Base-by-base conservation (phyloP, 139 green algal species). In the Pleodorina starrii region DNA sequence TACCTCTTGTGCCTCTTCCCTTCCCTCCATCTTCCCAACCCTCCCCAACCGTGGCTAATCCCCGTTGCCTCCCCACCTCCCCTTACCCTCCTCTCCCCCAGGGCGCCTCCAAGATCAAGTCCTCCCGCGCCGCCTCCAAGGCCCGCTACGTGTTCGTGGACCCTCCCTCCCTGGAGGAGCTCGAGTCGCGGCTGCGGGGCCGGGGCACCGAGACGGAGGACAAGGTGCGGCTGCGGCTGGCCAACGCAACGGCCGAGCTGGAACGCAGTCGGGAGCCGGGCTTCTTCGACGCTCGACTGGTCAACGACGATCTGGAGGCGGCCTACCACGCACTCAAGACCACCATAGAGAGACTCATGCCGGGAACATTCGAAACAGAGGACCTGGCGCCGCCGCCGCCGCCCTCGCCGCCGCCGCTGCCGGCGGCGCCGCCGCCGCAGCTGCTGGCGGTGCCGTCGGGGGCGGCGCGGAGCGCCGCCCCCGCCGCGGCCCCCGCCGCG, bases 141-240 rank as follows among this genome's bases (percentile, higher is more conserved):
- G 94, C 95, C 25, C 90, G 97, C 48, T 97, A 97, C 85, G 91
- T 98, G 21, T 98, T 98, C 85, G 84, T 98, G 14, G 92, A 94
- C 12, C 97, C 97, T 4, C 96, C 96, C 43, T 95, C 85, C 11
- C 38, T 94, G 27, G 90, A 96, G 77, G 95, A 96, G 91, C 91
- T 98, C 35, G 96, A 98, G 90, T 78, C 73, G 25, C 91, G 96
- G 2, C 90, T 98, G 69, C 90, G 96, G 10, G 94, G 94, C 32
- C 93, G 97, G 32, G 94, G 94, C 88, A 98, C 96, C 2, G 96
- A 98, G 77, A 94, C 66, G 14, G 94, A 97, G 73, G 96, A 98
- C 32, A 93, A 96, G 83, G 92, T 98, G 51, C 82, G 90, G 42
- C 89, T 87, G 19, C 93, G 96, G n/a, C 81, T 98, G 57, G 84